Conservation (phyloP, 2,329 filamentous ascomycete species). For the Hypoxylon sp. region DNA sequence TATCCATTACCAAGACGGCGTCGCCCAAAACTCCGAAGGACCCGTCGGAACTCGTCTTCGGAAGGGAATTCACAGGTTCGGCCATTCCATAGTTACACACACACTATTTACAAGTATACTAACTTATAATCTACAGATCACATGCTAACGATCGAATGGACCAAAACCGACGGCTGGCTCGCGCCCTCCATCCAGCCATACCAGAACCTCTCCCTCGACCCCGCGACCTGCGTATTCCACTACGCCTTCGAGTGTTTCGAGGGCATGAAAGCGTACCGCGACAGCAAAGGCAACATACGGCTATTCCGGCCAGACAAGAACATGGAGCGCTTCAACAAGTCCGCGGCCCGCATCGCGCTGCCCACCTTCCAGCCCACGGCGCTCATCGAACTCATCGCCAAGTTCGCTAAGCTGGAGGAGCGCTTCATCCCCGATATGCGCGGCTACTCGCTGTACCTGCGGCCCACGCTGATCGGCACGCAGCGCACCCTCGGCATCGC, state of each 20-base stretch:
- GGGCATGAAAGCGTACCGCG: constrained; percentile 99
- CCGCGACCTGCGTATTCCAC: constrained; percentile 96
- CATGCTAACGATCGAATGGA: constrained; percentile 97
- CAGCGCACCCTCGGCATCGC: constrained; percentile 94
- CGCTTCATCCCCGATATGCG: constrained; percentile 88
- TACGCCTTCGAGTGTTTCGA: constrained; percentile 99
- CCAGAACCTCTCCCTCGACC: constrained; percentile 96
- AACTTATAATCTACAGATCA: constrained; percentile 74
- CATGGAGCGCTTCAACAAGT: constrained; percentile 95
- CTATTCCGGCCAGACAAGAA: constrained; percentile 96
- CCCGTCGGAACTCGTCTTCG: constrained; percentile 88
- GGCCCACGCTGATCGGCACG: constrained; percentile 97
- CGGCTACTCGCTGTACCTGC: constrained; percentile 95
- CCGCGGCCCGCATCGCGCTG: constrained; percentile 89
- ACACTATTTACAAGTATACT: background rate
- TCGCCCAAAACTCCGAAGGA: constrained; percentile 81
- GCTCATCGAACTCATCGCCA: constrained; percentile 84
- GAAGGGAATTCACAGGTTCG: constrained; percentile 87
- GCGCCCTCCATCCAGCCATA: constrained; percentile 89
- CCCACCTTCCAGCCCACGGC: constrained; percentile 83
- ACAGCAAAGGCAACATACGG: constrained; percentile 80
- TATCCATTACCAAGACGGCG: constrained; percentile 79
- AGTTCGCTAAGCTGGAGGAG: constrained; percentile 83
- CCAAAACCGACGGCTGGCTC: constrained; percentile 84
- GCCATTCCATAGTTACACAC: background rate